Conservation (phyloP, 208 protist genomes). For the Trypanosoma lewisi region DNA sequence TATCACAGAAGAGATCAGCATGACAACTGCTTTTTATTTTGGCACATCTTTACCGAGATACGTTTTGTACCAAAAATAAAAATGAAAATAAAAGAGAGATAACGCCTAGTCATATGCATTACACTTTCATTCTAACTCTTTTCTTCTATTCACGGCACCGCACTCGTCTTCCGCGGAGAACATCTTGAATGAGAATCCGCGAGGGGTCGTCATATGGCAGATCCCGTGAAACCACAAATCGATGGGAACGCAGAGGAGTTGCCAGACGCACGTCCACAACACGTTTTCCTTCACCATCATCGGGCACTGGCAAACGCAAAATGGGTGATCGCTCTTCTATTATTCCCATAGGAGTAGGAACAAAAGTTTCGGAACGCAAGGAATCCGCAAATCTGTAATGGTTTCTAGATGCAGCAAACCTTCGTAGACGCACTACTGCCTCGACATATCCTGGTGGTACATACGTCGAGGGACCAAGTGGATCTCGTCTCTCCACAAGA, state of each 20-base stretch:
- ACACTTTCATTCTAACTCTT: background rate
- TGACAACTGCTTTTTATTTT: too few species aligned
- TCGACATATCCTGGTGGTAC: conserved; percentile 79
- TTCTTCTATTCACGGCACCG: background rate
- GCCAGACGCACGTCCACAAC: conserved; percentile 59
- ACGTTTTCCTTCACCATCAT: conserved; percentile 4
- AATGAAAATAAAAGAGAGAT: background rate
- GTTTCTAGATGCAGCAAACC: conserved; percentile 36
- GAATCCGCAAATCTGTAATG: conserved; percentile 22
- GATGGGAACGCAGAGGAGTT: conserved; percentile 6
- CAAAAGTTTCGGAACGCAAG: background rate
- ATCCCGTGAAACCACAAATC: background rate
- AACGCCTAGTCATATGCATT: background rate
- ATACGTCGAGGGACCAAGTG: conserved; percentile 52
- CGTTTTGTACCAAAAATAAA: background rate
- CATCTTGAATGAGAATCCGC: conserved; percentile 18
- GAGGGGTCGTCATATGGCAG: conserved; percentile 28
- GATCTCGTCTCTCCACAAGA: conserved; percentile 44
- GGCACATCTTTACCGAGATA: too few species aligned
- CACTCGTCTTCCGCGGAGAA: conserved; percentile 5
- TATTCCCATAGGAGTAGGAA: background rate
- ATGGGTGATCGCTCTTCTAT: conserved; percentile 36
- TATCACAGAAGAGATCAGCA: too few species aligned
- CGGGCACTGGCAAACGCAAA: conserved; percentile 51
- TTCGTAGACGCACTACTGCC: conserved; percentile 63